phyloP scores from a whole-genome alignment of 139 green algal species.

The Choricystis sp. region DNA sequence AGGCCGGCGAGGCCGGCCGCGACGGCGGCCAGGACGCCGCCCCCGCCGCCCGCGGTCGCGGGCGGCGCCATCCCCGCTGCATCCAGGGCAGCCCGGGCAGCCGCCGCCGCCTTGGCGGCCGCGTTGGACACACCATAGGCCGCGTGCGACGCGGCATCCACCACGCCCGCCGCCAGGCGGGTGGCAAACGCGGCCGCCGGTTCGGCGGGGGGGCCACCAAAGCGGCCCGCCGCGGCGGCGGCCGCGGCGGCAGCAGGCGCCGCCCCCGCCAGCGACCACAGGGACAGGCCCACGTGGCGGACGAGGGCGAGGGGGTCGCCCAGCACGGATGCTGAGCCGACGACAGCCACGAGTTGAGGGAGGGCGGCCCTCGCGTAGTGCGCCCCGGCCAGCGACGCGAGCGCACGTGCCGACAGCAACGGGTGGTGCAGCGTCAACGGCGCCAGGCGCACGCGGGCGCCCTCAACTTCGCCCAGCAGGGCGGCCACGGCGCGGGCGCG shows the following conservation, averaged over 20 bases:
- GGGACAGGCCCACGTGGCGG: slow-evolving; percentile 29
- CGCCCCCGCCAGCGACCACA: slow-evolving; percentile 27
- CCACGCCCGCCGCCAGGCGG: neutral
- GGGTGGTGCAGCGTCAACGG: slow-evolving; percentile 32
- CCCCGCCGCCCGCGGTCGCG: no score
- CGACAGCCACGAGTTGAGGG: slow-evolving; percentile 31
- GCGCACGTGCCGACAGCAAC: slow-evolving; percentile 31
- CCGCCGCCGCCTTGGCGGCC: slow-evolving; percentile 20
- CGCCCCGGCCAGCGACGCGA: slow-evolving; percentile 32
- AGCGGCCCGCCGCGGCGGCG: slow-evolving; percentile 12
- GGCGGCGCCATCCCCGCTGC: slow-evolving; percentile 25
- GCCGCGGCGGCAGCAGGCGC: slow-evolving; percentile 23
- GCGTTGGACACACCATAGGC: slow-evolving; percentile 31
- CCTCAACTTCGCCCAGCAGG: slow-evolving; percentile 49
- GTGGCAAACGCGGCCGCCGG: neutral
- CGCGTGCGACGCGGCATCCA: slow-evolving; percentile 6
- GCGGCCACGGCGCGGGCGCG: slow-evolving; percentile 31
- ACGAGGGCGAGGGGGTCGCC: slow-evolving; percentile 30
- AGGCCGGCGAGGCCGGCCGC: no score
- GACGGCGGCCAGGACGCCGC: no score
- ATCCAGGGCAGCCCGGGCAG: slow-evolving; percentile 16
- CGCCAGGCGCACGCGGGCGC: slow-evolving; percentile 43
- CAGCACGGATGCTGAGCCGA: slow-evolving; percentile 25
- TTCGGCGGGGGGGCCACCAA: neutral
- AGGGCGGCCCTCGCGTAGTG: slow-evolving; percentile 47